Base-by-base conservation (phyloP, 2,329 filamentous ascomycete species). In the Aspergillus proliferans region DNA sequence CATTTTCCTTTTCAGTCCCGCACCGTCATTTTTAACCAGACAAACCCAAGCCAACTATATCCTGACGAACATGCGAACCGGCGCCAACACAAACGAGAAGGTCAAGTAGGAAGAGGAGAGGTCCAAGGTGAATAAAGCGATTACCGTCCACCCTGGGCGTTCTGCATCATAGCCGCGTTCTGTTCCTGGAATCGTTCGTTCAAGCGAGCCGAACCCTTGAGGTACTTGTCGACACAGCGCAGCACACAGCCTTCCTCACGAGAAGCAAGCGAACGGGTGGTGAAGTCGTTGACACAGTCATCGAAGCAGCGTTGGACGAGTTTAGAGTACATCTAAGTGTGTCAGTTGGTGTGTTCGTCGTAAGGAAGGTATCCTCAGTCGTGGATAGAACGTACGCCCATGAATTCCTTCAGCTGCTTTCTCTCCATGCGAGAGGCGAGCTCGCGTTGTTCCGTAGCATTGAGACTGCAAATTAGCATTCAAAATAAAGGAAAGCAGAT, bases 391-490 rank as follows among this genome's bases (percentile, higher is more conserved):
- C 88, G 62, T 80, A 97, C 93, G 64, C 83, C 87, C 86, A 97
- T 95, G 70, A 98, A 97, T 70, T 97, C 92, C 77, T 95, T 95
- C 80, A 98, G 88, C 76, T 98, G 93, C 76, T 93, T 94, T 76
- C 88, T 87, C 78, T 97, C 90, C 83, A 98, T 91, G 73, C 93
- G 89, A 75, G 83, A 76, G 74, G 95, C 86, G 68, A 98, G 87
- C 80, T 93, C 88, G 76, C 88, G 87, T 78, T 94, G 88, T 79
- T 97, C 92, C 63, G 83, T 72, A 63, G 79, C 69, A 60, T 82
- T 88, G 69, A 95, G 86, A 61, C 84, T 86, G 63, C 46, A 7
- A 45, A 22, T 45, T 28, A 39, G 18, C 33, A 15, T 15, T 15
- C 15, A 15, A 15, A 15, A 15, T 15, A 15, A 15, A 15, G 15